phyloP scores from a whole-genome alignment of 1,284 basidiomycete species.

The Apiotrichum sp. region DNA sequence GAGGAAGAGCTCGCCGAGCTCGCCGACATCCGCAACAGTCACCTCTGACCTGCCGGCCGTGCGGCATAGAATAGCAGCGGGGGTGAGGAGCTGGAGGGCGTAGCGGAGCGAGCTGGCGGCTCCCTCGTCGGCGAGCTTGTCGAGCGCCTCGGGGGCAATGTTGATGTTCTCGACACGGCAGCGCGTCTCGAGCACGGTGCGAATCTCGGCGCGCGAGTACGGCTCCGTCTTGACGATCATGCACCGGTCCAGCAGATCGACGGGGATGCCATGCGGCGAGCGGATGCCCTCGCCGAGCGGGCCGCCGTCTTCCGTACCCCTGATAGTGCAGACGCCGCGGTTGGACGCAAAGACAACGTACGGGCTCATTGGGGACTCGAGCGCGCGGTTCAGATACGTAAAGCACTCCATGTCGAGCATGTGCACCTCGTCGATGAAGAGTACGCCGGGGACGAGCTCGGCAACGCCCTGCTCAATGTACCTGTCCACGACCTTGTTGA shows the following conservation, averaged over 20 bases:
- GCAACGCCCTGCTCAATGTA: conserved; percentile 98
- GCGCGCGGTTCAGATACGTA: conserved; percentile 91
- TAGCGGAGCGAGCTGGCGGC: conserved; percentile 82
- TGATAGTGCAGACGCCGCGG: conserved; percentile 81
- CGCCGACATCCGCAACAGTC: conserved; percentile 74
- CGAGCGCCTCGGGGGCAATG: conserved; percentile 69
- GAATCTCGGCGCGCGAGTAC: conserved; percentile 79
- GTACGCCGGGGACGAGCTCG: conserved; percentile 92
- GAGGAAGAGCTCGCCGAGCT: conserved; percentile 90
- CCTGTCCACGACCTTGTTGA: conserved; percentile 96
- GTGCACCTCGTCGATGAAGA: conserved; percentile 99
- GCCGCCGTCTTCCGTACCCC: conserved; percentile 65
- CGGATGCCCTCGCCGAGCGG: conserved; percentile 63
- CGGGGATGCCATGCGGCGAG: conserved; percentile 87
- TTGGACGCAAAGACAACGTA: conserved; percentile 97
- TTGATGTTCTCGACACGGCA: conserved; percentile 80
- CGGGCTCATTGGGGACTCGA: conserved; percentile 94
- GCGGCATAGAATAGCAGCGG: conserved; percentile 79
- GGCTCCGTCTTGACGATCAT: conserved; percentile 91
- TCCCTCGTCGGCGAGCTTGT: conserved; percentile 75
- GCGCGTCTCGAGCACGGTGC: conserved; percentile 77
- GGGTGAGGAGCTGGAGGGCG: conserved; percentile 84
- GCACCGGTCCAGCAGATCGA: conserved; percentile 91
- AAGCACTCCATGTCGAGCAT: conserved; percentile 99
- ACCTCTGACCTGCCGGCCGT: conserved; percentile 75